A percentile compares a stretch with the other conserved stretches of the same genome.
phyloP scores from a whole-genome alignment of 176 grass and related monocot genomes.

The Pontederia crassipes region DNA sequence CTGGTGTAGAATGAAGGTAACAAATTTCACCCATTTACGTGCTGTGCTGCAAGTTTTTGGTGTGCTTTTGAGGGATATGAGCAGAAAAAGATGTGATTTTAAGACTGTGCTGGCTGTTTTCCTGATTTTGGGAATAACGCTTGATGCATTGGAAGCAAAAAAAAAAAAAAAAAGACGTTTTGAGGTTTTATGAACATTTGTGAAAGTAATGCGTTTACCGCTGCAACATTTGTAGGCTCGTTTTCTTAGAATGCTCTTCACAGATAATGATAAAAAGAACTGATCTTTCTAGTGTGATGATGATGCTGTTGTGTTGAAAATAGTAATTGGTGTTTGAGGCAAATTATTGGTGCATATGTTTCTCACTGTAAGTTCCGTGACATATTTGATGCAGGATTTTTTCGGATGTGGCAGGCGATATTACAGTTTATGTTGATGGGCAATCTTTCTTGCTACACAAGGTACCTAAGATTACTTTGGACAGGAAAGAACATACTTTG shows the following conservation, averaged over 20 bases:
- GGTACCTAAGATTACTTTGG: constrained; percentile 23
- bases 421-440: constrained; percentile 56
- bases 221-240: no score
- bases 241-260: no score
- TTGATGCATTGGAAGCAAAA: neutral
- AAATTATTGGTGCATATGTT: neutral
- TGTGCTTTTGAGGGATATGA: no score
- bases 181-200: neutral
- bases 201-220: no score
- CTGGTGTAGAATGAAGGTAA: neutral
- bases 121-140: neutral
- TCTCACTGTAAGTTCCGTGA: constrained; percentile 7
- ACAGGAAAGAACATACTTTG: no score
- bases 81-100: neutral
- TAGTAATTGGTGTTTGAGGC: neutral
- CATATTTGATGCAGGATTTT: constrained; percentile 68
- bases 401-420: constrained; percentile 83
- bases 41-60: no score
- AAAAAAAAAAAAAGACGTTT: neutral
- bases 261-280: no score
- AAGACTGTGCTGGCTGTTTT: neutral
- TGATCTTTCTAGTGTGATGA: no score
- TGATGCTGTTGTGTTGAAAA: neutral
- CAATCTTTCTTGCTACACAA: constrained; percentile 91
- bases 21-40: no score